Evolutionary conservation across 352 stramenopile species (phyloP).

Genomic region (Phytophthora sojae): DNA sequence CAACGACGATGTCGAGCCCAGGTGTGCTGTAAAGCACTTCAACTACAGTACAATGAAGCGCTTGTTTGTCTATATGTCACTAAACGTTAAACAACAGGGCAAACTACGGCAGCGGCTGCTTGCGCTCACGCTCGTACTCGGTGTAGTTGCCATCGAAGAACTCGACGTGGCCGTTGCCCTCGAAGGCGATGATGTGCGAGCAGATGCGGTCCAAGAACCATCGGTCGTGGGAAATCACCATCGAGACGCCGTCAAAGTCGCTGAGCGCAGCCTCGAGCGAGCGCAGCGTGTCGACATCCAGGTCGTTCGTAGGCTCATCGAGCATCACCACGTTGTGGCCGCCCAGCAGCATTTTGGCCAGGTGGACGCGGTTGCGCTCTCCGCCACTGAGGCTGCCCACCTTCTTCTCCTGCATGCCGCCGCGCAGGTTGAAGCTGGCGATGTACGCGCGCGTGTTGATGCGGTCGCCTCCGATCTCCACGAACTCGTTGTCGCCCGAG

Average conservation of each 20-base stretch:
- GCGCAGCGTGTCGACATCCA: constrained; percentile 86
- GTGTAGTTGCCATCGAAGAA: constrained; percentile 79
- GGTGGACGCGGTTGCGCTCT: constrained; percentile 86
- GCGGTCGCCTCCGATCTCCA: constrained; percentile 74
- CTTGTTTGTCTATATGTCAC: background rate
- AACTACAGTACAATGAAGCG: too few relatives aligned
- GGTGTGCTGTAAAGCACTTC: too few relatives aligned
- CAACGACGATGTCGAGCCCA: too few relatives aligned
- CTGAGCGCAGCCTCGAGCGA: constrained; percentile 90
- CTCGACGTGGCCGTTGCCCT: constrained; percentile 68
- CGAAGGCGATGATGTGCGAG: constrained; percentile 89
- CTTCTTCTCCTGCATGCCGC: constrained; percentile 87
- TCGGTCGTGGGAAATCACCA: constrained; percentile 97
- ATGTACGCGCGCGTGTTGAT: constrained; percentile 90
- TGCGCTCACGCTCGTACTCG: constrained; percentile 85
- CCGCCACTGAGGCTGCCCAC: constrained; percentile 79
- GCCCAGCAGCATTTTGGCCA: constrained; percentile 87
- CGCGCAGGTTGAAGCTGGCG: constrained; percentile 87
- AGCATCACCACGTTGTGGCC: constrained; percentile 90
- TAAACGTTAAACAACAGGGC: background rate
- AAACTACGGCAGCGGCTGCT: constrained; percentile 23
- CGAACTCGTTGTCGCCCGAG: constrained; percentile 87
- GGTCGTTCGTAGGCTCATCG: constrained; percentile 89
- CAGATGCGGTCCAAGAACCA: constrained; percentile 96
- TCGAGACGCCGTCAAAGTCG: constrained; percentile 92